Conservation (phyloP, 208 protist genomes). For the Histomonas meleagridis region DNA sequence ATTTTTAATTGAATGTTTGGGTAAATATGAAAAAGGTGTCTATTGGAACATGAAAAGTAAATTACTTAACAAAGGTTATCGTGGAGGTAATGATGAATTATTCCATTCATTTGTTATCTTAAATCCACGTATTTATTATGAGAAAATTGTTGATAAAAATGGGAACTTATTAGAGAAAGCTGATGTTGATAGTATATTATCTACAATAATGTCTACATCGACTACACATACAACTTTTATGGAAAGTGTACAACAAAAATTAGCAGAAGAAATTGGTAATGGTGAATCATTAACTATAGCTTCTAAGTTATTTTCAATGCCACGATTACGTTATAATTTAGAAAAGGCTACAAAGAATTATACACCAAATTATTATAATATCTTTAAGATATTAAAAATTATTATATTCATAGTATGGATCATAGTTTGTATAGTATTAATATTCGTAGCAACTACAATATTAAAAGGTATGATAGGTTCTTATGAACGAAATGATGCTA, state of each 20-base stretch:
- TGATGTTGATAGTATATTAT: background rate
- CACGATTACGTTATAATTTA: background rate
- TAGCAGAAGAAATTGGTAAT: constrained; percentile 3
- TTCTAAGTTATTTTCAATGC: background rate
- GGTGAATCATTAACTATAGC: background rate
- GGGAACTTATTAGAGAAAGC: background rate
- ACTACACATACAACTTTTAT: background rate
- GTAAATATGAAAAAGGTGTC: background rate
- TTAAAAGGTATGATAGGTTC: background rate
- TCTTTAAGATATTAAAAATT: background rate
- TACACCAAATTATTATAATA: background rate
- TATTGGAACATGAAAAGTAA: background rate
- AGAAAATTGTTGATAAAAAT: background rate
- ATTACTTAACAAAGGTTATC: background rate
- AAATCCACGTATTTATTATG: background rate
- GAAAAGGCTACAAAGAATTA: background rate
- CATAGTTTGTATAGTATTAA: background rate
- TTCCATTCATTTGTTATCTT: background rate
- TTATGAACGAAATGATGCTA: background rate
- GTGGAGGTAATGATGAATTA: background rate
- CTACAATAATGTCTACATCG: background rate
- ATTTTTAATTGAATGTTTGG: background rate
- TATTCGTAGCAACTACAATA: background rate
- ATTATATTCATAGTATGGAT: background rate
- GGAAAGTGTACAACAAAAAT: too few relatives aligned